Evolutionary conservation across 208 protist species (phyloP), one percentile per base, ranked within the genome.

Genomic region (Wallacemonas rigidus): DNA sequence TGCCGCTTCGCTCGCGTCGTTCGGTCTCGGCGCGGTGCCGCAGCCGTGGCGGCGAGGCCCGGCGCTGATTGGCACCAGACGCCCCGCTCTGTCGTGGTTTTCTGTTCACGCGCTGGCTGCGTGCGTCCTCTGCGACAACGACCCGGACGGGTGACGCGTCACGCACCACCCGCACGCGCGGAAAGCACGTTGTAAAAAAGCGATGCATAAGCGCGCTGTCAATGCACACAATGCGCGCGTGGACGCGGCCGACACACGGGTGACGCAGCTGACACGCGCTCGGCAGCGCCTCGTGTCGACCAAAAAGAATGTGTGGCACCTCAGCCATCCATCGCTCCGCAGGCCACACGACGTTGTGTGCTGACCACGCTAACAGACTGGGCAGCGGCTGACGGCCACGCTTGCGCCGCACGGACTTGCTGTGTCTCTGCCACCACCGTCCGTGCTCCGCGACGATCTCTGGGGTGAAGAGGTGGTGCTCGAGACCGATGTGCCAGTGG

Each of bases 291-390:
- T 74, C 80, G 53, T 93, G 88, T 17, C 91, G 80, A 5, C 91
- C 91, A 45, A 93, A 72, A 1, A 72, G 68, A 17, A 94, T 71
- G 74, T 95, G 91, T 12, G 91, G 75, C 43, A 95, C 82, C 9
- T 69, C 67, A 1, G 71, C 45, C 26, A 91, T 43, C 91, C 91
- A 95, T 36, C 85, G 71, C 53, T 76, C 76, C 12, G 67, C 43
- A 36, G 53, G 69, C 56, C 54, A 43, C 35, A 57, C 54, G 35
- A 55, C 35, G 36, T 55, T 58, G 12, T 61, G 53, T 17, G 44
- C 45, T 38, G 60, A 65, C 60, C 60, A 65, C 12, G 17, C 17
- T 6, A 65, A 41, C 60, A 53, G 14, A 3, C 41, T 36, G 43
- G 60, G 15, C 11, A 65, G 40, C 11, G n/a, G 57, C 36, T n/a